Evolutionary conservation across 306 rosid species (phyloP), one percentile per base, ranked within the genome.

Genomic region (Begonia loranthoides): DNA sequence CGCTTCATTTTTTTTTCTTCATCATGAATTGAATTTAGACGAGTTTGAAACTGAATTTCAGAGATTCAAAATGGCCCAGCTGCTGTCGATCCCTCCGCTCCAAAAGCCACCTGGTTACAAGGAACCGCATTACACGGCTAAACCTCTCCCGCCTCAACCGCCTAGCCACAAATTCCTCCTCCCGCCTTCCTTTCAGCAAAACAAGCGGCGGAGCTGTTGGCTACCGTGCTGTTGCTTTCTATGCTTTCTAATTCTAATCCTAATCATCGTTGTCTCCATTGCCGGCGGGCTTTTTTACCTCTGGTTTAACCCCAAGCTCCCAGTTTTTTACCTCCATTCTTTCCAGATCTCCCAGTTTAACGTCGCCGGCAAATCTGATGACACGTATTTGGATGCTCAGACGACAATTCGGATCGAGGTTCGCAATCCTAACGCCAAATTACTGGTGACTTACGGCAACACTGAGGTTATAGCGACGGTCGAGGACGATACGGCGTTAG

Each of bases 31-130:
- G 15, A 43, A n/a, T 10, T 10, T 6, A 5, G 9, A 43, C 13
- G 10, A 12, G 47, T 10, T 43, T 6, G 4, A 10, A 1, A 43
- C 15, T 43, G n/a, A 12, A 17, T 6, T 46, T 39, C 67, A 6
- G 38, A 7, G 36, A 28, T 28, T 17, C 43, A 16, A 22, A 33
- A 83, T 80, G 96, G 60, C 69, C 8, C 61, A 63, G 24, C 46
- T 57, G 49, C 57, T 78, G 13, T 55, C 0, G 10, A 75, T 65
- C 17, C 87, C 81, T 1, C 51, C 45, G 1, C 79, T 89, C 49
- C 76, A 77, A 66, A 85, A 78, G 50, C 97, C 97, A 9, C 97
- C 97, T 3, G 90, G 87, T 2, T 77, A 67, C 50, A 64, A 54
- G 41, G 76, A 70, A 62, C 73, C 79, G 12, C 38, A 1, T 19